phyloP scores from a whole-genome alignment of 2,329 filamentous ascomycete genomes.

The Ophiostoma angusticollis region DNA sequence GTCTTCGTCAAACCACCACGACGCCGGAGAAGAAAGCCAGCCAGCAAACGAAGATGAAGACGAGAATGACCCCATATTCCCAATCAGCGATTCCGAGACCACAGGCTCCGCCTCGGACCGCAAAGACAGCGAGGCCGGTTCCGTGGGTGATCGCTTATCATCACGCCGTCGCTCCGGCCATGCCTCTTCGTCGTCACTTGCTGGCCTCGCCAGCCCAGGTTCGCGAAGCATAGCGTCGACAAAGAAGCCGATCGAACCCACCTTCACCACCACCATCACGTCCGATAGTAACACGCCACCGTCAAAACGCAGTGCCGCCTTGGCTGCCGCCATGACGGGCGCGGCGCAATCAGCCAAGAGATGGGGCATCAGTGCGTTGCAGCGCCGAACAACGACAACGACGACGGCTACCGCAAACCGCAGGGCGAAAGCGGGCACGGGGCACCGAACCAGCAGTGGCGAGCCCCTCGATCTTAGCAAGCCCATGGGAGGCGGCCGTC shows the following conservation, averaged over 20 bases:
- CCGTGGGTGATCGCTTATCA: background rate
- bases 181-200: background rate
- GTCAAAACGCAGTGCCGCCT: conserved; percentile 32
- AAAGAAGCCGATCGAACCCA: background rate
- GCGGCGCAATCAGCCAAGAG: conserved; percentile 43
- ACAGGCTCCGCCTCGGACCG: background rate
- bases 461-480: conserved; percentile 36
- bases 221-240: background rate
- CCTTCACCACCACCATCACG: conserved; percentile 16
- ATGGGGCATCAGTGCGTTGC: conserved; percentile 46
- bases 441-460: conserved; percentile 2
- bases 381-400: conserved; percentile 19
- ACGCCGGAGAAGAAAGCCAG: background rate
- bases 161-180: background rate
- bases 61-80: background rate
- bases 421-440: background rate
- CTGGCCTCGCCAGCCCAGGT: background rate
- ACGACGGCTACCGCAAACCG: conserved; percentile 5
- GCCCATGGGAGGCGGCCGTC: conserved; percentile 72
- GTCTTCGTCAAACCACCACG: conserved; percentile 13
- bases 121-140: background rate
- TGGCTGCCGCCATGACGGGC: conserved; percentile 39
- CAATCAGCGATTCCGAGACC: conserved; percentile 1
- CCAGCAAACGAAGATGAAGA: background rate
- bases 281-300: conserved; percentile 15